phyloP scores from a whole-genome alignment of 2,329 filamentous ascomycete genomes.

The Colletotrichum sp. region DNA sequence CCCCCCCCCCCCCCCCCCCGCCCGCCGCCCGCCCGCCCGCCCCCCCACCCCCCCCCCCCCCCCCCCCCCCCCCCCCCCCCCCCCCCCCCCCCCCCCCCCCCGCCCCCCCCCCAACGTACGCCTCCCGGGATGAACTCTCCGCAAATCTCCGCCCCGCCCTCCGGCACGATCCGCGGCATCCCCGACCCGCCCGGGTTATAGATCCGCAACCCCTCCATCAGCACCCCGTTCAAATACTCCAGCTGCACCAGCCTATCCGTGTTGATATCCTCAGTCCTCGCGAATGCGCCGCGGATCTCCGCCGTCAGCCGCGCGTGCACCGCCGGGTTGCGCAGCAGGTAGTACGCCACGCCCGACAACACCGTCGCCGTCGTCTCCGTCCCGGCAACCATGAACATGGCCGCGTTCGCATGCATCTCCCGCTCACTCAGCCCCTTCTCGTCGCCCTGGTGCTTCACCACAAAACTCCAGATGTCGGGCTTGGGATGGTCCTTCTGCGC shows the following conservation, averaged over 20 bases:
- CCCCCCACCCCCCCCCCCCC: too few species aligned
- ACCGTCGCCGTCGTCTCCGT: constrained; percentile 52
- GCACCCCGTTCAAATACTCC: constrained; percentile 42
- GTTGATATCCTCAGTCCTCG: constrained; percentile 40
- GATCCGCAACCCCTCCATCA: constrained; percentile 45
- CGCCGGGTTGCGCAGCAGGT: constrained; percentile 37
- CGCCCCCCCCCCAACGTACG: constrained; percentile 26
- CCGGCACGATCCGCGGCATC: constrained; percentile 31
- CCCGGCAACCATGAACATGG: constrained; percentile 39
- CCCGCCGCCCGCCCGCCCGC: too few species aligned
- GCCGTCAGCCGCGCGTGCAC: constrained; percentile 31
- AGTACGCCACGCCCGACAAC: constrained; percentile 44
- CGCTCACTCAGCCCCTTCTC: not conserved
- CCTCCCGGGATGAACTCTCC: constrained; percentile 35
- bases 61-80: too few species aligned
- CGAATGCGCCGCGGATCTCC: constrained; percentile 45
- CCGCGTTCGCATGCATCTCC: constrained; percentile 22
- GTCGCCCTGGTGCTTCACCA: not conserved
- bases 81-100: too few species aligned
- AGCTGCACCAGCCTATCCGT: constrained; percentile 32
- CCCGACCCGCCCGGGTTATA: constrained; percentile 30
- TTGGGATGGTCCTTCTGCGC: not conserved
- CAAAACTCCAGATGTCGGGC: constrained; percentile 19
- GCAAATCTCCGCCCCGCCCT: constrained; percentile 35
- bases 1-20: too few species aligned